Percentiles rank a stretch among this genome's conserved stretches.
phyloP scores from a whole-genome alignment of 192 early-diverging fungal species.

The Globomyces pollinis-pini region DNA sequence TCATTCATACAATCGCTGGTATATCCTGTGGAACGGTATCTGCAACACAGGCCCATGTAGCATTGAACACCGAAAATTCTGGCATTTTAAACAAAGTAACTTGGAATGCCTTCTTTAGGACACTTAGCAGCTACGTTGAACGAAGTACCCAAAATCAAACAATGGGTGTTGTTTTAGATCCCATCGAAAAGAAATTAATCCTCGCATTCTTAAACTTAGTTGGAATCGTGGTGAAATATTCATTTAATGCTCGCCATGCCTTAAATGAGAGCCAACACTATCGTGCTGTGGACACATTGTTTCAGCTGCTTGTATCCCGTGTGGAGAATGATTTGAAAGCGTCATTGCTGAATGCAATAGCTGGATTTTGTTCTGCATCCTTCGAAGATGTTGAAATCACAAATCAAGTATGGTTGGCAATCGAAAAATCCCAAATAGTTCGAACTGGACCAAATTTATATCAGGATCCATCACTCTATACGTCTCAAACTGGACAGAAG shows the following conservation, averaged over 20 bases:
- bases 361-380: conserved; percentile 68
- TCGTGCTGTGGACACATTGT: conserved; percentile 62
- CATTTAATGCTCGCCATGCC: conserved; percentile 53
- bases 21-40: conserved; percentile 69
- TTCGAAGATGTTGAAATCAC: conserved; percentile 50
- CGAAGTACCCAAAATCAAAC: conserved; percentile 19
- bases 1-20: conserved; percentile 74
- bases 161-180: conserved; percentile 46
- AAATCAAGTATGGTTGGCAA: conserved; percentile 64
- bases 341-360: conserved; percentile 64
- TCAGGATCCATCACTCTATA: conserved; percentile 10
- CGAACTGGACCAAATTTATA: conserved; percentile 29
- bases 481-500: not conserved
- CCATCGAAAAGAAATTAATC: conserved; percentile 66
- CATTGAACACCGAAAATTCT: conserved; percentile 33
- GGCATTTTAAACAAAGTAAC: conserved; percentile 18
- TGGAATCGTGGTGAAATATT: conserved; percentile 69
- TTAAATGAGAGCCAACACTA: conserved; percentile 64
- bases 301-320: conserved; percentile 70
- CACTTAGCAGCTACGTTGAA: conserved; percentile 57
- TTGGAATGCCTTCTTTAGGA: conserved; percentile 72
- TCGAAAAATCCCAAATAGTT: conserved; percentile 68
- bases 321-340: conserved; percentile 78
- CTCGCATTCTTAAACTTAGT: conserved; percentile 71
- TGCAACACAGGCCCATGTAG: conserved; percentile 50